Evolutionary conservation across 345 rosid species (phyloP), one percentile per base, ranked within the genome.

Genomic region (Firmiana major): DNA sequence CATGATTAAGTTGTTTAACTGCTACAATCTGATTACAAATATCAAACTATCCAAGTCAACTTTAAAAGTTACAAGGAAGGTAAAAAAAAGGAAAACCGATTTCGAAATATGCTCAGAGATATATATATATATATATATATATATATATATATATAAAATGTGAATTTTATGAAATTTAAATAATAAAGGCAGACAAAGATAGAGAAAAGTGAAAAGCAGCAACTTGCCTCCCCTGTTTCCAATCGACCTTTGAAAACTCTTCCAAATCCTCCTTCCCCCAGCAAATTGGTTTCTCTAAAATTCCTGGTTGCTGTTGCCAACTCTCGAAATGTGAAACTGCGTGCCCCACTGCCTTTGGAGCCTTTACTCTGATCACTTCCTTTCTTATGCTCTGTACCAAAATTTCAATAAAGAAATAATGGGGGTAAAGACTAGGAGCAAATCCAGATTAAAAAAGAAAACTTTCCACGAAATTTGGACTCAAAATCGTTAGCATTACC

Each of bases 191-290:
- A 13, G 2, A 31, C 7, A 36, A 77, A 64, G 49, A 36, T 34
- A 38, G 55, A 15, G 28, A 48, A 31, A 74, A 76, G 67, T 40
- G 48, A 75, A 54, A 9, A 21, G 16, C 34, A n/a, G 22, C 8
- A 72, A 77, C 84, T 86, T 88, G 82, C 99, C 93, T 90, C 82
- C 78, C 93, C 92, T 7, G 94, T 80, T 63, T 90, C 96, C 76
- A 95, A 74, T 58, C 92, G 87, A 12, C 99, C 98, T 77, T 92
- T 95, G 80, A 82, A 95, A 84, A 95, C 99, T 89, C 86, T 90
- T 48, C 99, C 99, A 48, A 95, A 95, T 45, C 99, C 99, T 73
- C 98, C 99, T 84, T 95, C 99, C 8, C 98, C 99, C 31, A 95
- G 76, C 89, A 93, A 85, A 89, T 95, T 90, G 24, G 78, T 73